phyloP scores from a whole-genome alignment of 345 rosid genomes.

The Lepidium sativum region DNA sequence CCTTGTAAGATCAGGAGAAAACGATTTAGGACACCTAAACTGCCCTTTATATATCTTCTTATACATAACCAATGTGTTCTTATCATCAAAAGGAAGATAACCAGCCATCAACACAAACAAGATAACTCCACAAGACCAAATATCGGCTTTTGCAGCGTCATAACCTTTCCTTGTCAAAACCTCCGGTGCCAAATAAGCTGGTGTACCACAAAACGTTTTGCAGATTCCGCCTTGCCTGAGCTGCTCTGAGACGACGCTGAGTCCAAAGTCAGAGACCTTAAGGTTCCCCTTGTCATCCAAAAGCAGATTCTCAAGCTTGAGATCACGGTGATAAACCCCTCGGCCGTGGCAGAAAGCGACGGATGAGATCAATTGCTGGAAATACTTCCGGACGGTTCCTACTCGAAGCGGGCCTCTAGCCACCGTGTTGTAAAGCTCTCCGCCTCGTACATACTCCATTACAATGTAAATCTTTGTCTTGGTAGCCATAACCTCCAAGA shows the following conservation, averaged over 20 bases:
- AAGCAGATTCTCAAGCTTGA: constrained; percentile 79
- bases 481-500: constrained; percentile 75
- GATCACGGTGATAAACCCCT: constrained; percentile 86
- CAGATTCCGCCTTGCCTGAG: constrained; percentile 56
- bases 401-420: constrained; percentile 69
- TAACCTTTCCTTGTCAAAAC: constrained; percentile 68
- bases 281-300: constrained; percentile 62
- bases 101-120: constrained; percentile 78
- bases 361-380: constrained; percentile 77
- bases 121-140: constrained; percentile 90
- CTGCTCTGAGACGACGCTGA: constrained; percentile 69
- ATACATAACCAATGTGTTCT: constrained; percentile 67
- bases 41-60: constrained; percentile 72
- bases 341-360: constrained; percentile 80
- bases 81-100: constrained; percentile 75
- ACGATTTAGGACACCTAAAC: constrained; percentile 79
- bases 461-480: constrained; percentile 79
- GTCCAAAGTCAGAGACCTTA: constrained; percentile 82
- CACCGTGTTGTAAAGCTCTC: constrained; percentile 68
- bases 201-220: constrained; percentile 80
- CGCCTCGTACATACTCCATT: constrained; percentile 82
- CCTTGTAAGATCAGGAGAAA: constrained; percentile 59
- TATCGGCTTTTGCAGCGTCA: constrained; percentile 83
- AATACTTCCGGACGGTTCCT: constrained; percentile 55
- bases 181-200: constrained; percentile 78